Evolutionary conservation across 495 filamentous ascomycete genomes (phyloP).

Genomic region (Penicillium parvum): DNA sequence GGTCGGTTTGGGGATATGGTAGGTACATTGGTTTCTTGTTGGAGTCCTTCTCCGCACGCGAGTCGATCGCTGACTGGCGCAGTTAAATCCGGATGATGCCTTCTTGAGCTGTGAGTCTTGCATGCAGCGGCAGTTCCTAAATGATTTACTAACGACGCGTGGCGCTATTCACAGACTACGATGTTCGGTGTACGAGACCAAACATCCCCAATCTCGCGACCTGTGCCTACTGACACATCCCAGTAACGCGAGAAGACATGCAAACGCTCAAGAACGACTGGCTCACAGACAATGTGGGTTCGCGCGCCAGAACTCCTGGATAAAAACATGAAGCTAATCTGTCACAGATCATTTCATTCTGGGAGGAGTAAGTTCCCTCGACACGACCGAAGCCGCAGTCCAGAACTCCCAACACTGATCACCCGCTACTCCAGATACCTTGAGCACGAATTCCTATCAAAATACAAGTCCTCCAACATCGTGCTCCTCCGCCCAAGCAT

Average conservation of each 20-base stretch:
- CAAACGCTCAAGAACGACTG: conserved; percentile 86
- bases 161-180: conserved; percentile 50
- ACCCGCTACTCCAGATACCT: conserved; percentile 58
- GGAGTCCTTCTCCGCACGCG: background rate
- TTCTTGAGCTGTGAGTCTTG: conserved; percentile 65
- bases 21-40: conserved; percentile 9
- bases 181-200: conserved; percentile 58
- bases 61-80: conserved; percentile 10
- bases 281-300: conserved; percentile 93
- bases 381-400: background rate
- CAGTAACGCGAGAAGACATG: conserved; percentile 81
- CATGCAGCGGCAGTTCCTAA: too few species aligned
- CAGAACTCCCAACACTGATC: conserved; percentile 6
- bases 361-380: conserved; percentile 75
- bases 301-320: conserved; percentile 1
- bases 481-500: conserved; percentile 89
- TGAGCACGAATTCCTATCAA: conserved; percentile 76
- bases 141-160: conserved; percentile 10
- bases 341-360: conserved; percentile 74
- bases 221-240: conserved; percentile 12
- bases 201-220: background rate
- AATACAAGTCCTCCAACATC: conserved; percentile 76
- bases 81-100: conserved; percentile 66
- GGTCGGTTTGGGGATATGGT: conserved; percentile 42
- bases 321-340: conserved; percentile 11